Conservation (phyloP, 306 rosid genomes). For the Rosa lucieae region DNA sequence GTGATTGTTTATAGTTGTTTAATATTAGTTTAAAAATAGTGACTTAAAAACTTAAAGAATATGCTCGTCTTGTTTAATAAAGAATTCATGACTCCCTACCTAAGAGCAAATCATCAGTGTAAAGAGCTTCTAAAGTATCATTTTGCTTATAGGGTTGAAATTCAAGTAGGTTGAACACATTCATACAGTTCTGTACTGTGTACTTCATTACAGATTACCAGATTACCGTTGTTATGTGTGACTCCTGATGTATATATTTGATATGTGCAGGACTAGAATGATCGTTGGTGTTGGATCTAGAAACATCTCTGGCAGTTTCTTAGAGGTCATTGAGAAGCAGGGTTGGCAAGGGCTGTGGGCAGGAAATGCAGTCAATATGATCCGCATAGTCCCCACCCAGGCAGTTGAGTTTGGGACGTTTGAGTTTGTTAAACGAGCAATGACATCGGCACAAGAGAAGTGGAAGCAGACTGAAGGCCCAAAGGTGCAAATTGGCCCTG, state of each 20-base stretch:
- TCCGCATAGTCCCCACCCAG: constrained; percentile 92
- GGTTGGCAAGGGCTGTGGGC: constrained; percentile 99
- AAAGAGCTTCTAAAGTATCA: not conserved
- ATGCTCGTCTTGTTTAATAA: not conserved
- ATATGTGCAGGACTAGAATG: constrained; percentile 84
- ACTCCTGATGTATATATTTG: constrained; percentile 10
- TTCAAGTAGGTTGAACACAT: not conserved
- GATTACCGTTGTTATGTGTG: not conserved
- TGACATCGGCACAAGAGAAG: constrained; percentile 69
- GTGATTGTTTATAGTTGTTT: not conserved
- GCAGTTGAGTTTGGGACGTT: constrained; percentile 90
- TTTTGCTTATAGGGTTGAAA: not conserved
- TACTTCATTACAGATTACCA: not conserved
- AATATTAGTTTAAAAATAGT: not conserved
- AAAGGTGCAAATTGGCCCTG: constrained; percentile 61
- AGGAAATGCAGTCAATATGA: constrained; percentile 89
- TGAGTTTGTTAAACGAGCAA: constrained; percentile 73
- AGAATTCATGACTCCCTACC: not conserved
- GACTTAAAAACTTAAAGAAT: not conserved
- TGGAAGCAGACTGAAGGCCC: constrained; percentile 54
- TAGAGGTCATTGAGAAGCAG: constrained; percentile 86
- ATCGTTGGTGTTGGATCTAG: constrained; percentile 93
- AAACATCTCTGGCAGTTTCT: constrained; percentile 70
- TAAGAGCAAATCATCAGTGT: not conserved
- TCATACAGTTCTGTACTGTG: not conserved